These are phyloP conservation scores for Fusarium buharicum DNA, from an alignment of 2,329 filamentous ascomycete genomes.

Conservation along the genomic window DNA sequence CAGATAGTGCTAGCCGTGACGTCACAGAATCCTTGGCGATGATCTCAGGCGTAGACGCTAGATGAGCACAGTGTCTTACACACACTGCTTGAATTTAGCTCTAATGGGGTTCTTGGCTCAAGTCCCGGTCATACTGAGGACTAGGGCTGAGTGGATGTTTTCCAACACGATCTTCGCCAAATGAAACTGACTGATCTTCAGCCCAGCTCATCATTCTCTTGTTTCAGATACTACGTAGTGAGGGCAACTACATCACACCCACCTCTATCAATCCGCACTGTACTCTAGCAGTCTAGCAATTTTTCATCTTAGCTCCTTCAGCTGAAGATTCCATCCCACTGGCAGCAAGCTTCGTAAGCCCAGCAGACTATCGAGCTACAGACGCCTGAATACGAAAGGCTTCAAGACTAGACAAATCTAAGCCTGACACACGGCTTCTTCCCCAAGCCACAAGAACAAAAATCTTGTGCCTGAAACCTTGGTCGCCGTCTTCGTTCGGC, in stretches of 20 bases:
- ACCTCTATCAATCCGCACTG: conserved; percentile 35
- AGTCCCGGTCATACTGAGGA: conserved; percentile 5
- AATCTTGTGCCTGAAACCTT: conserved; percentile 22
- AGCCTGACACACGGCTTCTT: background rate
- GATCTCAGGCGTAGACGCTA: conserved; percentile 40
- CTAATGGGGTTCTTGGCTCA: conserved; percentile 1
- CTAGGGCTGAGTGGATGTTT: background rate
- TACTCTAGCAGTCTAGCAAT: conserved; percentile 3
- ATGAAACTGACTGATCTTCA: conserved; percentile 3
- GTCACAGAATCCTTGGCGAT: conserved; percentile 39
- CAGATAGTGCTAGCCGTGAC: conserved; percentile 41
- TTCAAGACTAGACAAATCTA: background rate
- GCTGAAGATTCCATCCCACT: conserved; percentile 10
- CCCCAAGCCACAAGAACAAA: background rate
- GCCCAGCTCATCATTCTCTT: conserved; percentile 2
- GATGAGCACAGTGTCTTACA: conserved; percentile 13
- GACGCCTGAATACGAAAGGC: conserved; percentile 14
- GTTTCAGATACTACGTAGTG: conserved; percentile 18
- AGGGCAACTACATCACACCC: conserved; percentile 5
- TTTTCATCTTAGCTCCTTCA: conserved; percentile 2
- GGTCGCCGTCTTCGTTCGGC: background rate
- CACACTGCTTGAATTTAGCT: conserved; percentile 17
- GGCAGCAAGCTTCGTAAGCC: conserved; percentile 7
- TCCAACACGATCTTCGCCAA: background rate
- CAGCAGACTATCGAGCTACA: conserved; percentile 6